Evolutionary conservation across 176 grass and related monocot species (phyloP).

Genomic region (Miscanthus lutarioriparius): DNA sequence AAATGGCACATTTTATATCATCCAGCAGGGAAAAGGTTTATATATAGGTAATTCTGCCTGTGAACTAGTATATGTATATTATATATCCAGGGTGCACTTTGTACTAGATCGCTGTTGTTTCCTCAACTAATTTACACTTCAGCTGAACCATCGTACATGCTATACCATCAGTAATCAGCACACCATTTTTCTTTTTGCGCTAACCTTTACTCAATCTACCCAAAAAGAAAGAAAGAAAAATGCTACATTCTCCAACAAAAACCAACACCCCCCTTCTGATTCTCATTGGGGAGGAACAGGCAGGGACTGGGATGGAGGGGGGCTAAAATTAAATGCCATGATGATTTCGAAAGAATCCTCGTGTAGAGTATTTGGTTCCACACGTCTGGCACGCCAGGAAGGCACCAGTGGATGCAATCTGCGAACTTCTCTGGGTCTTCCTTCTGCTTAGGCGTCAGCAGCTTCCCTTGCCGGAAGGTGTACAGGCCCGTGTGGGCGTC

Average conservation of each 20-base stretch:
- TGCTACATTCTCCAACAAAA: constrained; percentile 28
- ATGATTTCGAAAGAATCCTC: constrained; percentile 52
- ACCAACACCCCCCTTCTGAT: not conserved
- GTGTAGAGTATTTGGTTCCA: constrained; percentile 87
- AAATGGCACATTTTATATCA: not conserved
- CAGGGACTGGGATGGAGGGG: not conserved
- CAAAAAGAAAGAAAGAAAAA: not conserved
- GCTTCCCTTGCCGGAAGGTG: constrained; percentile 56
- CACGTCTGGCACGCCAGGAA: constrained; percentile 79
- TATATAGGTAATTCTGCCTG: not conserved
- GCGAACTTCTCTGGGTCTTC: constrained; percentile 55
- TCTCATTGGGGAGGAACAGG: constrained; percentile 36
- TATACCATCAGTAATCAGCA: constrained; percentile 27
- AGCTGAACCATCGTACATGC: constrained; percentile 29
- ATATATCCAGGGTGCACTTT: not conserved
- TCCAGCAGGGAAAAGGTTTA: not conserved
- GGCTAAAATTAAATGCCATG: not conserved
- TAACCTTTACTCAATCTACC: constrained; percentile 17
- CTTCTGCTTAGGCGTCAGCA: constrained; percentile 76
- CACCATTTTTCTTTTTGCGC: constrained; percentile 3
- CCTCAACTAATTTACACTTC: constrained; percentile 36
- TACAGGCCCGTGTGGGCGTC: constrained; percentile 79
- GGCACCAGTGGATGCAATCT: constrained; percentile 95
- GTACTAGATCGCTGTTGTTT: not conserved
- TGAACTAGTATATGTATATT: not conserved